Evolutionary conservation across 2,329 filamentous ascomycete genomes (phyloP).

Genomic region (Paraphoma sp.): DNA sequence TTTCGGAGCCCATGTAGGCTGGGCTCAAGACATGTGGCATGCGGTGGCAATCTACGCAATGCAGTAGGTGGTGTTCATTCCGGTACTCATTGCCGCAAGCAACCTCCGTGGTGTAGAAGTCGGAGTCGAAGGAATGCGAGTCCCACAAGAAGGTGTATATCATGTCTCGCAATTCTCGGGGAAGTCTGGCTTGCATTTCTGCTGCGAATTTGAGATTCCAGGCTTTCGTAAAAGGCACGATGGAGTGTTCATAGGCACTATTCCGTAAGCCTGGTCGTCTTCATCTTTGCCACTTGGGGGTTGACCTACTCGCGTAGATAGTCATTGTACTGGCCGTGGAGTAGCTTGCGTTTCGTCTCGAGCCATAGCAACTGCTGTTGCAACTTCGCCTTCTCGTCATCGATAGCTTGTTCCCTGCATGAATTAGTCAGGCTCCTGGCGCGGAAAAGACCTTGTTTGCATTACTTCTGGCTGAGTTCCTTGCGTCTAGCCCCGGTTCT

Average conservation of each 20-base stretch:
- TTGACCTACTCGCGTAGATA: background rate
- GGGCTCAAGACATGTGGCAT: background rate
- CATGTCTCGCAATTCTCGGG: background rate
- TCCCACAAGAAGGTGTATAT: background rate
- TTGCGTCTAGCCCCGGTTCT: background rate
- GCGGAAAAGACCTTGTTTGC: background rate
- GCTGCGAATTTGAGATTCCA: background rate
- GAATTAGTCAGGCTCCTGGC: background rate
- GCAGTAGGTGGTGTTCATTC: background rate
- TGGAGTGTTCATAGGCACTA: background rate
- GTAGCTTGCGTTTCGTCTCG: background rate
- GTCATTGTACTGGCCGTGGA: background rate
- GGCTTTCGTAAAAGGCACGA: background rate
- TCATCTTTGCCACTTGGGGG: background rate
- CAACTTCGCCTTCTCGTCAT: background rate
- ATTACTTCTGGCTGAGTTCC: background rate
- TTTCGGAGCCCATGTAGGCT: background rate
- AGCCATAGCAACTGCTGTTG: background rate
- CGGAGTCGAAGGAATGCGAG: background rate
- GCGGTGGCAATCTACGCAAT: background rate
- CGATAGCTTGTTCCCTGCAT: background rate
- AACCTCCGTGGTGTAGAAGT: background rate
- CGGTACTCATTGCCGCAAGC: background rate
- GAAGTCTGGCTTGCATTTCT: background rate
- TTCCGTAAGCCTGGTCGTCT: background rate